Conservation (phyloP, 1,139 yeast species). For the Saccharomyces hybrid region DNA sequence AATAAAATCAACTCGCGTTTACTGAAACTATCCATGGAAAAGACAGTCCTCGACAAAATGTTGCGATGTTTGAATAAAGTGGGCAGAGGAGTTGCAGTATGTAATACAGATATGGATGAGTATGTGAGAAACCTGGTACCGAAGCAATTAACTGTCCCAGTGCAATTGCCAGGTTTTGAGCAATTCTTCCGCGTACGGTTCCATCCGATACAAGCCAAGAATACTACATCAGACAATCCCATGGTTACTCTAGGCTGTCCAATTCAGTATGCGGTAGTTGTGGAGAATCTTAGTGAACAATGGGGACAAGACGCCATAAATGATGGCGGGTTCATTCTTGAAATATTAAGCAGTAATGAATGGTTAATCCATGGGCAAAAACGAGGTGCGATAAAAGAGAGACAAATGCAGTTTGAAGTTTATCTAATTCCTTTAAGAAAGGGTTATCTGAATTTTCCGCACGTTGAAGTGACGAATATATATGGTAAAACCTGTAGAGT, state of each 20-base stretch:
- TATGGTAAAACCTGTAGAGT: conserved; percentile 45
- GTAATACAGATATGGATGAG: conserved; percentile 16
- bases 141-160: conserved; percentile 22
- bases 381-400: conserved; percentile 14
- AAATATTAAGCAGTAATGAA: conserved; percentile 24
- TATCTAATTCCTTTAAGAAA: conserved; percentile 64
- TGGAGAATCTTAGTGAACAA: conserved; percentile 15
- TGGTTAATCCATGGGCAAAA: conserved; percentile 31
- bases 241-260: conserved; percentile 17
- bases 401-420: conserved; percentile 34
- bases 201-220: neutral
- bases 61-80: conserved; percentile 14
- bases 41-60: conserved; percentile 13
- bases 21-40: conserved; percentile 9
- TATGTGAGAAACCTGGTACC: conserved; percentile 16
- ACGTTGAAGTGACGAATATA: conserved; percentile 40
- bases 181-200: conserved; percentile 22
- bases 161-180: conserved; percentile 22
- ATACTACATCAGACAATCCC: neutral
- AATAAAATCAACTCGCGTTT: conserved; percentile 9
- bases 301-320: conserved; percentile 15
- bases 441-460: conserved; percentile 67
- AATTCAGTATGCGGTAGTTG: conserved; percentile 13
- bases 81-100: conserved; percentile 15
- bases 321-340: conserved; percentile 13